These are phyloP conservation scores for Tetrapisispora namnaoensis DNA, from an alignment of 805 yeast genomes.

Conservation along the genomic window DNA sequence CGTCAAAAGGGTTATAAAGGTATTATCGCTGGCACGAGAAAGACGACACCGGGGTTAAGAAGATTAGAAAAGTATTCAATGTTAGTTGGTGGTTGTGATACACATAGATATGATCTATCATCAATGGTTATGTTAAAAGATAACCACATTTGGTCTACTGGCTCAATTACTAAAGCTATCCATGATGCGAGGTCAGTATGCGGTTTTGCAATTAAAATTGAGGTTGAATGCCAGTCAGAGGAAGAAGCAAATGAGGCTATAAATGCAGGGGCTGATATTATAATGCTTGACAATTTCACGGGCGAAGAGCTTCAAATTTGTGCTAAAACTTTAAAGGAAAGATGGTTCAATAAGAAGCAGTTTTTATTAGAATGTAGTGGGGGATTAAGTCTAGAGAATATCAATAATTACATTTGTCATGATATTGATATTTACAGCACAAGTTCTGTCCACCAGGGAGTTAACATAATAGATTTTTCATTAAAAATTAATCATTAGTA, in stretches of 20 bases:
- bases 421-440: constrained; percentile 88
- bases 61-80: constrained; percentile 83
- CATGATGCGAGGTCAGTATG: constrained; percentile 64
- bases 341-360: constrained; percentile 39
- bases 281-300: constrained; percentile 85
- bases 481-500: constrained; percentile 36
- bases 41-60: constrained; percentile 94
- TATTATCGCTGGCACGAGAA: constrained; percentile 88
- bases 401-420: constrained; percentile 54
- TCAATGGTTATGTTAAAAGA: constrained; percentile 96
- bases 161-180: constrained; percentile 83
- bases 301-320: constrained; percentile 55
- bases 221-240: constrained; percentile 83
- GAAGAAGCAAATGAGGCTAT: constrained; percentile 88
- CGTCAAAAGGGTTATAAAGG: constrained; percentile 64
- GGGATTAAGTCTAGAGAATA: constrained; percentile 66
- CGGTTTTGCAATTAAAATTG: constrained; percentile 85
- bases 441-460: constrained; percentile 88
- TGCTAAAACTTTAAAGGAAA: constrained; percentile 50
- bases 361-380: constrained; percentile 87
- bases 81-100: constrained; percentile 91
- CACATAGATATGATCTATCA: constrained; percentile 84
- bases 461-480: constrained; percentile 71
- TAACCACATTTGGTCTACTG: constrained; percentile 87
- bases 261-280: constrained; percentile 88